Percentiles rank a stretch among this genome's conserved stretches.
Conservation (phyloP, 1,284 basidiomycete genomes). For the Cystobasidium sp. region DNA sequence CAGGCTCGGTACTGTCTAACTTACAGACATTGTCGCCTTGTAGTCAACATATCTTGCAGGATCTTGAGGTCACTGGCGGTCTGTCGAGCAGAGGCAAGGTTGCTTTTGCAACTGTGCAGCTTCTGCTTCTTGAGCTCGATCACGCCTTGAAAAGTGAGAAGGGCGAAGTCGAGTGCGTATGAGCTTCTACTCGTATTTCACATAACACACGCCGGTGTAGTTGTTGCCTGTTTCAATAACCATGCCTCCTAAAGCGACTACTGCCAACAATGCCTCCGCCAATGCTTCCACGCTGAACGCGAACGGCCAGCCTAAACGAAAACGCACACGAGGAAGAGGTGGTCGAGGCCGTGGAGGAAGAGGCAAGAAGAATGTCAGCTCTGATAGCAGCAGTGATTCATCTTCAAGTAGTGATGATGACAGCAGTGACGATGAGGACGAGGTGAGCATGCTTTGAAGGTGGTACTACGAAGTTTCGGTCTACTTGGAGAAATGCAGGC, state of each 20-base stretch:
- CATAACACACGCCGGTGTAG: too few species aligned
- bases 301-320: slow-evolving; percentile 32
- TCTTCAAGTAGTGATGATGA: background rate
- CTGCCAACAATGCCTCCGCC: background rate
- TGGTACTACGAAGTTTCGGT: background rate
- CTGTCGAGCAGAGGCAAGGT: too few species aligned
- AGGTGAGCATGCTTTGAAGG: background rate
- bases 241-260: background rate
- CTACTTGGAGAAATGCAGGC: background rate
- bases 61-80: too few species aligned
- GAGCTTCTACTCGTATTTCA: too few species aligned
- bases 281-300: slow-evolving; percentile 9
- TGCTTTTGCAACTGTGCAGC: too few species aligned
- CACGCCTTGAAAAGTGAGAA: too few species aligned
- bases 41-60: too few species aligned
- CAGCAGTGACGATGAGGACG: slow-evolving; percentile 12
- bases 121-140: too few species aligned
- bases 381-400: slow-evolving; percentile 7
- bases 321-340: slow-evolving; percentile 27
- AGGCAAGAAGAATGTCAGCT: slow-evolving; percentile 5
- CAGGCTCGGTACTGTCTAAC: too few species aligned
- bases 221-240: too few species aligned
- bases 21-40: too few species aligned
- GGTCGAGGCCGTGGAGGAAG: slow-evolving; percentile 24
- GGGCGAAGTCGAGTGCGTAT: too few species aligned